These are phyloP conservation scores for Sergeia podlipaevii DNA, from an alignment of 208 protist genomes.

Conservation along the genomic window DNA sequence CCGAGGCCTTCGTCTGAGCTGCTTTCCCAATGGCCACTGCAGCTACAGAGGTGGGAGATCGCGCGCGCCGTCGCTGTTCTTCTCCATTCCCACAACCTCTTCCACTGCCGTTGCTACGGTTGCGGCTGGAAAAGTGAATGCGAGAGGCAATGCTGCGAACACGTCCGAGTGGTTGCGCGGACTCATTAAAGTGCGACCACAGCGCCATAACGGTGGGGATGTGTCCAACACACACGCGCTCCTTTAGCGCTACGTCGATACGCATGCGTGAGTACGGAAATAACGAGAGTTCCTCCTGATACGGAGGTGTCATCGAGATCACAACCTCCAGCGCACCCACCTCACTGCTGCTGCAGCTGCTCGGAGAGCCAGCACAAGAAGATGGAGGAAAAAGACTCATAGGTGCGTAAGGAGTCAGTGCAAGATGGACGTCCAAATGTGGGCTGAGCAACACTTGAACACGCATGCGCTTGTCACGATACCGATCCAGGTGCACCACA, in stretches of 20 bases:
- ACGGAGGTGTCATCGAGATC: conserved; percentile 24
- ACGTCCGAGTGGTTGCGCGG: conserved; percentile 32
- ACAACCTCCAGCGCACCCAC: conserved; percentile 19
- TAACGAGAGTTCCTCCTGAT: conserved; percentile 22
- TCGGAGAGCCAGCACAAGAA: conserved; percentile 25
- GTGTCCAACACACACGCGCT: conserved; percentile 32
- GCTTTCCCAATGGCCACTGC: no score
- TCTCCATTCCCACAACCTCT: no score
- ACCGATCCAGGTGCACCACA: conserved; percentile 29
- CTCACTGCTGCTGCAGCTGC: no score
- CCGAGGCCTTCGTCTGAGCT: no score
- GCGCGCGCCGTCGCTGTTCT: conserved; percentile 11
- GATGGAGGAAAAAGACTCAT: conserved; percentile 9
- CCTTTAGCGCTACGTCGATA: conserved; percentile 11
- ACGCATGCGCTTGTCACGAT: conserved; percentile 54
- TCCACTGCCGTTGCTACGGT: neutral
- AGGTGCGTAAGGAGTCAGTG: neutral
- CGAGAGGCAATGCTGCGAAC: conserved; percentile 43
- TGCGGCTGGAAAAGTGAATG: conserved; percentile 35
- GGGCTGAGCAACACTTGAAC: conserved; percentile 26
- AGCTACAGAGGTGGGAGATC: conserved; percentile 15
- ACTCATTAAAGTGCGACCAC: conserved; percentile 55
- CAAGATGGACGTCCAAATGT: conserved; percentile 29
- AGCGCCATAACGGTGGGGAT: conserved; percentile 45
- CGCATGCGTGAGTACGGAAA: conserved; percentile 40